Evolutionary conservation across 2,329 filamentous ascomycete species (phyloP).

Genomic region (Phialemoniopsis sp.): DNA sequence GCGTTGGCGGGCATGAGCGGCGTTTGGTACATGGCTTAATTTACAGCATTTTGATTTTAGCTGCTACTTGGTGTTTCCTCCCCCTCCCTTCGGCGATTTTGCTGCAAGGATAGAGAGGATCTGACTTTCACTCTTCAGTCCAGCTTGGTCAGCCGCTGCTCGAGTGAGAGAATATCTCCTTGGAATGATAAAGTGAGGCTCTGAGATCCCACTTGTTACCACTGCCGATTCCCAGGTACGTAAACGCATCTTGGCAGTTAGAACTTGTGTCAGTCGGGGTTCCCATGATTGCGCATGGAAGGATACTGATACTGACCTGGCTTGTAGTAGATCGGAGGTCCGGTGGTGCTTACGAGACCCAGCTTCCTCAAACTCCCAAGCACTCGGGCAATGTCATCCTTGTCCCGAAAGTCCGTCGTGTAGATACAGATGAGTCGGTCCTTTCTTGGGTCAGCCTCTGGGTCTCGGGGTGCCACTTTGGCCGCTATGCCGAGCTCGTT

Average conservation of each 20-base stretch:
- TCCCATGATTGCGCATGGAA: background rate
- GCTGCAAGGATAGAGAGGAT: too few species aligned
- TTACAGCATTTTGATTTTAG: too few species aligned
- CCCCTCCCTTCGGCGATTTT: too few species aligned
- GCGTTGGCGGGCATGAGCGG: too few species aligned
- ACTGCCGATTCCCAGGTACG: slow-evolving; percentile 57
- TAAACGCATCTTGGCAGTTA: slow-evolving; percentile 54
- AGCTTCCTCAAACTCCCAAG: slow-evolving; percentile 58
- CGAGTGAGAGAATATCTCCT: slow-evolving; percentile 2
- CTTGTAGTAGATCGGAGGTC: slow-evolving; percentile 71
- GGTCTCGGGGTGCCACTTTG: slow-evolving; percentile 62
- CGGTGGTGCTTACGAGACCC: slow-evolving; percentile 46
- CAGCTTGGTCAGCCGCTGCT: too few species aligned
- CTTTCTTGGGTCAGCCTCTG: slow-evolving; percentile 30
- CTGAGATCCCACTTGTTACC: slow-evolving; percentile 60
- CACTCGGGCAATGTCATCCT: slow-evolving; percentile 64
- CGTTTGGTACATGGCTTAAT: too few species aligned
- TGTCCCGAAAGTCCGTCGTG: slow-evolving; percentile 69
- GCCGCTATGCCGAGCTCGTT: slow-evolving; percentile 68
- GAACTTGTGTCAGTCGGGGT: background rate
- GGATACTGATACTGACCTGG: slow-evolving; percentile 47
- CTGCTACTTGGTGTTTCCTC: too few species aligned
- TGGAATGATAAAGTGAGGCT: slow-evolving; percentile 29
- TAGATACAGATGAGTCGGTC: slow-evolving; percentile 71
- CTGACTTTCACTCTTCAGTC: too few species aligned